phyloP scores from a whole-genome alignment of 2,329 filamentous ascomycete species.

The Fusarium hainanense region DNA sequence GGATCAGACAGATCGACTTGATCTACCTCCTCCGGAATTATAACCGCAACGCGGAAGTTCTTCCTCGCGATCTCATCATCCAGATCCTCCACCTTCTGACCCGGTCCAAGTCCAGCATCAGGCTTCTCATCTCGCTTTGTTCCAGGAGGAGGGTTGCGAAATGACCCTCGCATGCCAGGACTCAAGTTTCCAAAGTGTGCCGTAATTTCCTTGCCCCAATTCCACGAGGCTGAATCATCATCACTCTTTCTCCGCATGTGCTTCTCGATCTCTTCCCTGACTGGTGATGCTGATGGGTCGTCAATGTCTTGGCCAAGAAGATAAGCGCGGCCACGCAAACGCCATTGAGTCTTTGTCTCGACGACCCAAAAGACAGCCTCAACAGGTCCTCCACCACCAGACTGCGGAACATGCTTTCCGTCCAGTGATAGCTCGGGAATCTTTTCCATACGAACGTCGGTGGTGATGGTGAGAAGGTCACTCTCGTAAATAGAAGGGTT shows the following conservation, averaged over 20 bases:
- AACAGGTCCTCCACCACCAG: conserved; percentile 74
- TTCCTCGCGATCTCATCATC: conserved; percentile 75
- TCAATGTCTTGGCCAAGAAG: conserved; percentile 78
- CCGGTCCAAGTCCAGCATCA: conserved; percentile 57
- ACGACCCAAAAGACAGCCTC: conserved; percentile 87
- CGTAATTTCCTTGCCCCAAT: conserved; percentile 82
- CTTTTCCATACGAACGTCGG: conserved; percentile 90
- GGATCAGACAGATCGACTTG: conserved; percentile 77
- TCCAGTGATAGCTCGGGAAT: conserved; percentile 70
- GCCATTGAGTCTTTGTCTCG: conserved; percentile 81
- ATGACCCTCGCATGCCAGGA: conserved; percentile 81
- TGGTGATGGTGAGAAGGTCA: conserved; percentile 86
- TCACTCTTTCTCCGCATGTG: conserved; percentile 66
- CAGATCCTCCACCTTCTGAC: conserved; percentile 76
- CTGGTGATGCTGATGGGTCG: conserved; percentile 54
- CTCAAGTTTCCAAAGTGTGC: conserved; percentile 91
- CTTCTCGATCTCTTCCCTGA: conserved; percentile 68
- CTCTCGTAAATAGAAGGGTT: conserved; percentile 78
- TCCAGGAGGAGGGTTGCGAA: conserved; percentile 78
- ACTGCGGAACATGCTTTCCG: conserved; percentile 56
- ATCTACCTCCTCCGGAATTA: conserved; percentile 83
- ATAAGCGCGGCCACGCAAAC: conserved; percentile 80
- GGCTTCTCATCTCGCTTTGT: conserved; percentile 65
- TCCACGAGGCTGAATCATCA: conserved; percentile 68
- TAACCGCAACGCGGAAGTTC: conserved; percentile 86